Evolutionary conservation across 1,284 basidiomycete genomes (phyloP), one percentile per base, ranked within the genome.

Genomic region (Marasmius fiardii): DNA sequence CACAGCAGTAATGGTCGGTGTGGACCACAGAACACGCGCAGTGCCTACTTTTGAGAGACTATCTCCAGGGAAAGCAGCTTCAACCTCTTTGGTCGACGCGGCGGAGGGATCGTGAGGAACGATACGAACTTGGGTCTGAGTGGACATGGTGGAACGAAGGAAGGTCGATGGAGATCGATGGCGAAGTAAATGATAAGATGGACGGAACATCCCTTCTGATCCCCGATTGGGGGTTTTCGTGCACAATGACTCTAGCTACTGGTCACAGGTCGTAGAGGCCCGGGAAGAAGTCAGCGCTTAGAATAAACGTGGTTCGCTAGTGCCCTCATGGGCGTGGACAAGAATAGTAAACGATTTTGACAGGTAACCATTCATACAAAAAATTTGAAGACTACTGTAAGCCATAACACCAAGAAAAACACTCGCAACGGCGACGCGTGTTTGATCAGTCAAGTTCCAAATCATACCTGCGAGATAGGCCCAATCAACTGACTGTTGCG

Each of bases 21-120:
- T 77, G 52, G 80, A 78, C 70, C 81, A 88, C 67, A 91, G 87
- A 2, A 85, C 70, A 52, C 85, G 79, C 1, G 83, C 79, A 0
- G 86, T 84, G 10, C 86, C 88, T 1, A 77, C 81, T 65, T 83
- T 83, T 0, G 83, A 74, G 16, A 74, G 70, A 60, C 82, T 81
- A 60, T 83, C 71, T 60, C 49, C 76, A 1, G 66, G 58, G 23
- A 68, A 63, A 0, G 66, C 58, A 83, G 82, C 84, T 37, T 43
- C 48, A 26, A 57, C 54, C 20, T 58, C 34, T 26, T 54, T 14
- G 20, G 51, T 20, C 37, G 57, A 39, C 2, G 60, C 59, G 3
- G 56, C 18, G 43, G 53, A 55, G 21, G 63, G 62, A 55, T 64
- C 59, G 43, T 61, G 58, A 14, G 56, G 62, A 23, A 61, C 48